phyloP scores from a whole-genome alignment of 805 yeast species.

The Kodamaea lidongshanica region DNA sequence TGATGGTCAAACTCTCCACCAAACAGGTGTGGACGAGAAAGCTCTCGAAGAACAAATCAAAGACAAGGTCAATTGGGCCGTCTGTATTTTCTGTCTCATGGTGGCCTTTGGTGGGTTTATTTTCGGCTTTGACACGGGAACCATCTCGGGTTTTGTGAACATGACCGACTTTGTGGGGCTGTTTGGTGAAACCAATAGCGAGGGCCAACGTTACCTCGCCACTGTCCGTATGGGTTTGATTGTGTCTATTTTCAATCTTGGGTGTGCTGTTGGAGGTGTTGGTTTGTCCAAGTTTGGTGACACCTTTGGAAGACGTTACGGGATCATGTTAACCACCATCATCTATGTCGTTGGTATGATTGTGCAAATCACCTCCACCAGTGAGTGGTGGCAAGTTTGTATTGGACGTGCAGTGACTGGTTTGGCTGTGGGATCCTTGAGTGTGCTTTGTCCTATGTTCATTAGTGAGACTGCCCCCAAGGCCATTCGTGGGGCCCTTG shows the following conservation, averaged over 20 bases:
- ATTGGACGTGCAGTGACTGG: conserved; percentile 25
- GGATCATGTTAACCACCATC: conserved; percentile 21
- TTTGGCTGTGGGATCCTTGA: conserved; percentile 22
- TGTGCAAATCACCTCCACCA: conserved; percentile 18
- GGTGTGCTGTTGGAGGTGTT: conserved; percentile 27
- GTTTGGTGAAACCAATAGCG: conserved; percentile 15
- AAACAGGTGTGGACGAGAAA: too few species aligned
- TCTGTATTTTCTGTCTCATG: conserved; percentile 21
- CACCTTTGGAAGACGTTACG: conserved; percentile 22
- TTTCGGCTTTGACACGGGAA: conserved; percentile 27
- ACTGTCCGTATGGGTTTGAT: conserved; percentile 21
- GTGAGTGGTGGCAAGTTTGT: conserved; percentile 21
- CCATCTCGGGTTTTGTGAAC: conserved; percentile 27
- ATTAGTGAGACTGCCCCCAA: conserved; percentile 24
- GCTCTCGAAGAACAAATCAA: too few species aligned
- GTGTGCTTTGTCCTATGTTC: conserved; percentile 23
- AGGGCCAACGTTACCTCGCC: conserved; percentile 18
- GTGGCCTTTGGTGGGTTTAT: conserved; percentile 27
- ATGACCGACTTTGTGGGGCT: conserved; percentile 19
- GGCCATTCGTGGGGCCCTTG: conserved; percentile 24
- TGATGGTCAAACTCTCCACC: too few species aligned
- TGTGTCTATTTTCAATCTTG: conserved; percentile 25
- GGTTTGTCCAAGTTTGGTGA: conserved; percentile 20
- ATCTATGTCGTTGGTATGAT: conserved; percentile 24
- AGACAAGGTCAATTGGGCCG: too few species aligned